Evolutionary conservation across 441 rosid species (phyloP).

Genomic region (Macaranga tanarius): DNA sequence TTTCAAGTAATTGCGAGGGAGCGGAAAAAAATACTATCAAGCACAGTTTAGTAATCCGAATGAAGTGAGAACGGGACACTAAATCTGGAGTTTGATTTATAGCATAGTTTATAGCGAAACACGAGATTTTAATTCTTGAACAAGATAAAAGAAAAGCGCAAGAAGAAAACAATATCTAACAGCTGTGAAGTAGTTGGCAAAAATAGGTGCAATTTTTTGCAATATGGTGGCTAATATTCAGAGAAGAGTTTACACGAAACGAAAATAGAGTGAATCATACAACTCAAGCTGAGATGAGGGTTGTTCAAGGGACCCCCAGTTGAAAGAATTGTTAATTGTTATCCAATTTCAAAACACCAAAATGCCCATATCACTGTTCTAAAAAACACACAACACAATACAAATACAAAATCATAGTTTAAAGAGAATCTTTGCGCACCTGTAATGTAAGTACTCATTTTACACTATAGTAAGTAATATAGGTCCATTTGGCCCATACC

Average conservation of each 20-base stretch:
- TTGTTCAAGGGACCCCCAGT: neutral
- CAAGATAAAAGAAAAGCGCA: neutral
- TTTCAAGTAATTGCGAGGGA: too few species aligned
- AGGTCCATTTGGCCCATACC: constrained; percentile 13
- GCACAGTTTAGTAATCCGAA: too few species aligned
- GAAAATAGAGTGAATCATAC: neutral
- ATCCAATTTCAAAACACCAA: neutral
- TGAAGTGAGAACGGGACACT: too few species aligned
- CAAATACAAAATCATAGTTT: neutral
- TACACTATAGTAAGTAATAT: too few species aligned
- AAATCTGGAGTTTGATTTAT: too few species aligned
- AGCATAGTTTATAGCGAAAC: too few species aligned
- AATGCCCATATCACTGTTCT: neutral
- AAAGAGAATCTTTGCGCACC: constrained; percentile 1
- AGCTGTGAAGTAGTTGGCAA: neutral
- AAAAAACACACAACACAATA: too few species aligned
- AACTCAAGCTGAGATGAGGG: neutral
- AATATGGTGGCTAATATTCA: neutral
- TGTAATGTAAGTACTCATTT: neutral
- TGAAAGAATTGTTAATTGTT: neutral
- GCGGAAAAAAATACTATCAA: too few species aligned
- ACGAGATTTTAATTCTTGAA: neutral
- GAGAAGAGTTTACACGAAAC: neutral
- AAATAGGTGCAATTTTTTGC: neutral
- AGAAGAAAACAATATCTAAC: neutral